Base-by-base conservation (phyloP, 257 asterid species). In the Solanum neorickii region DNA sequence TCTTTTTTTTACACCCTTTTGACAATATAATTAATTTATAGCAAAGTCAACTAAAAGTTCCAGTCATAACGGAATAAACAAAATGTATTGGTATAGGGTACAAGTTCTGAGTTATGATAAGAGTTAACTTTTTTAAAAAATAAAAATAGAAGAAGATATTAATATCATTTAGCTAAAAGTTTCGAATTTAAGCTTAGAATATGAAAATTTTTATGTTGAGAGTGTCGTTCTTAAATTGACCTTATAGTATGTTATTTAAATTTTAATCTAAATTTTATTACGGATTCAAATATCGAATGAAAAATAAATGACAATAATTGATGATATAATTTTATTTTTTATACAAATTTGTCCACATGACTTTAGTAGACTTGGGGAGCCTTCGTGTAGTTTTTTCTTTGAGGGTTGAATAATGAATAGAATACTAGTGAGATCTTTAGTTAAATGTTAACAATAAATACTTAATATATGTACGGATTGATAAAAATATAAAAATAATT, bases 181-280 rank as follows among this genome's bases (percentile, higher is more conserved):
- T 0, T 47, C 3, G 7, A 0, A 12, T 46, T 46, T 2, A 1
- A 46, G 16, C 4, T 0, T 0, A 5, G 14, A 2, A 2, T 47
- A 47, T 47, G 2, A 47, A 14, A 0, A 47, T 14, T 14, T 14
- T 47, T 47, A 47, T 47, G 3, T 14, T 14, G 20, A 47, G 6
- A 47, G 8, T 47, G 8, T 47, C 16, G 14, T 47, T 47, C 1
- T 14, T 0, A 2, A 47, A 47, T 47, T 7, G 5, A 0, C 6
- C 20, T 0, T 47, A 0, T 14, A 14, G 8, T 5, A 18, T 0
- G 8, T 0, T 1, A 2, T 47, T 5, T 0, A 1, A 14, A 47
- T 47, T 47, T 47, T 47, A 14, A 7, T 47, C 59, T 2, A 2
- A 14, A 7, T 1, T 47, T 14, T 14, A 5, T 14, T 47, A 7